Evolutionary conservation across 306 rosid species (phyloP).

Genomic region (Bauhinia variegata): DNA sequence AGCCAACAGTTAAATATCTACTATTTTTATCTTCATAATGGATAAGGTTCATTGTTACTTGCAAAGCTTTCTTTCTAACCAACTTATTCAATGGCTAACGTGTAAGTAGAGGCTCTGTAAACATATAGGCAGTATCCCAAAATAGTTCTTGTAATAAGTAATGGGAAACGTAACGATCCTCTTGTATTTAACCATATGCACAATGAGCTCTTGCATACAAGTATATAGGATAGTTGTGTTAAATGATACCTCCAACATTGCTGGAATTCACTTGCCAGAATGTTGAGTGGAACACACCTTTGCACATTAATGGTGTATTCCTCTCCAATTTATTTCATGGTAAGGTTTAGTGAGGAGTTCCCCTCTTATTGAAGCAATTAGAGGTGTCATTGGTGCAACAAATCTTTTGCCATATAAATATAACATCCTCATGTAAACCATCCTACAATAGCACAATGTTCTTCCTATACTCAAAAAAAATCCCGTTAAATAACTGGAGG

Average conservation of each 20-base stretch:
- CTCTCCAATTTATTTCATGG: too few relatives aligned
- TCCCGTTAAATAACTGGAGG: too few relatives aligned
- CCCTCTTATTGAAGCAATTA: too few relatives aligned
- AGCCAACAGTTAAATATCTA: slow-evolving; percentile 46
- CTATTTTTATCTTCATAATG: slow-evolving; percentile 59
- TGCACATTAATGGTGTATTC: slow-evolving; percentile 51
- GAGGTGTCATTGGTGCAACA: too few relatives aligned
- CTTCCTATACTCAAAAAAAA: slow-evolving; percentile 43
- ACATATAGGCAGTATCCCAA: slow-evolving; percentile 53
- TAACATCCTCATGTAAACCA: slow-evolving; percentile 61
- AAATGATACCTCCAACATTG: too few relatives aligned
- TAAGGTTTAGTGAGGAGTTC: too few relatives aligned
- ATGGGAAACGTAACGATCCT: slow-evolving; percentile 45
- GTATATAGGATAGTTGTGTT: too few relatives aligned
- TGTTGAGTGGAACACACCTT: slow-evolving; percentile 2
- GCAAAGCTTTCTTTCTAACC: slow-evolving; percentile 48
- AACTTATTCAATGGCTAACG: slow-evolving; percentile 45
- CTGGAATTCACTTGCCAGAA: too few relatives aligned
- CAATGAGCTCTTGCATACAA: too few relatives aligned
- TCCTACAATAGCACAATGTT: slow-evolving; percentile 57
- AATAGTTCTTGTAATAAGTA: slow-evolving; percentile 49
- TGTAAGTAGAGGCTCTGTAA: too few relatives aligned
- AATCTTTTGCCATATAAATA: slow-evolving; percentile 63
- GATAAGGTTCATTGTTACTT: slow-evolving; percentile 51
- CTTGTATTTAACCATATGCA: slow-evolving; percentile 23